These are phyloP conservation scores for Ustilago tritici DNA, from an alignment of 1,284 basidiomycete genomes.

Conservation along the genomic window DNA sequence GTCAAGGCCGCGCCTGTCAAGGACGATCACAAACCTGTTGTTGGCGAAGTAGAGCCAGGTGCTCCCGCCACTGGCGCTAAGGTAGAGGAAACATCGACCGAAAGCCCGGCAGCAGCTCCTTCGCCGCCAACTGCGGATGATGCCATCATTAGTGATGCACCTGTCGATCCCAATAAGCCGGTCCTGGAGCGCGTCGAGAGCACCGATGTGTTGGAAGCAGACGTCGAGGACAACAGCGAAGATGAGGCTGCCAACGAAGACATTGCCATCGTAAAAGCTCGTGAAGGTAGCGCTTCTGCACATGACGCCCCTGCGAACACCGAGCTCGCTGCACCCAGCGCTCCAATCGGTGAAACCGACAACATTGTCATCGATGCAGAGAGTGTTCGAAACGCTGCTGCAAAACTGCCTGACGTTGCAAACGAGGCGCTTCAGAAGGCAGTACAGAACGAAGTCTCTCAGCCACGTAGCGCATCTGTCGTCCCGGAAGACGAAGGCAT, in stretches of 20 bases:
- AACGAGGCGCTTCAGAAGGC: background rate
- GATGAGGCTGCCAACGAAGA: constrained; percentile 18
- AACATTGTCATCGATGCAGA: background rate
- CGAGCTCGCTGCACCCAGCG: background rate
- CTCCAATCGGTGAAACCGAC: background rate
- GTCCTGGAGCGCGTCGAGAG: constrained; percentile 27
- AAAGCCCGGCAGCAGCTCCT: background rate
- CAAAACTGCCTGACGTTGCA: background rate
- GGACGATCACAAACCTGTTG: background rate
- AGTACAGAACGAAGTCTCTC: background rate
- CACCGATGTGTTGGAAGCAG: constrained; percentile 39
- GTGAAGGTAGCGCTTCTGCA: background rate
- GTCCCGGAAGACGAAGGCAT: constrained; percentile 33
- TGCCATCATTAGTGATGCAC: background rate
- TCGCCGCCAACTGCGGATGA: background rate
- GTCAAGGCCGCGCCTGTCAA: background rate
- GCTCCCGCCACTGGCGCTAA: background rate
- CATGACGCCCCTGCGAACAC: background rate
- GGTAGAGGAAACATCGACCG: background rate
- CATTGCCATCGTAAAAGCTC: background rate
- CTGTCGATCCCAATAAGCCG: constrained; percentile 7
- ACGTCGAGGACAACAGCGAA: constrained; percentile 47
- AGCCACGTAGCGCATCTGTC: background rate
- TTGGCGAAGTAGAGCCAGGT: background rate
- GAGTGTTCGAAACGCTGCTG: background rate